Conservation (phyloP, 2,329 filamentous ascomycete species). For the Alternaria infectoria region DNA sequence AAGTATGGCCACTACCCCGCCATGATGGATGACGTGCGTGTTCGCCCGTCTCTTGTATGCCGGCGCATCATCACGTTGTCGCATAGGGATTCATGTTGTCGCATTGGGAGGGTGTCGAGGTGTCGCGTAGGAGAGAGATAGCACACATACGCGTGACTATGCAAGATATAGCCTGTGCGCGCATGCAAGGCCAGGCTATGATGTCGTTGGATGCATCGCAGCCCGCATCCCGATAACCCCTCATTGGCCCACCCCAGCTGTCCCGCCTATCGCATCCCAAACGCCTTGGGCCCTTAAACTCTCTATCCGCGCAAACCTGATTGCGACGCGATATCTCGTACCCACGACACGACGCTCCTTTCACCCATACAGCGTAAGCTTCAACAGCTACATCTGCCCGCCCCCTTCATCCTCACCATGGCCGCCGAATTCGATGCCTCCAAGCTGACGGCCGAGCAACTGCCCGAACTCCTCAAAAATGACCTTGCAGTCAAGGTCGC, state of each 20-base stretch:
- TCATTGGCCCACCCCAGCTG: conserved; percentile 43
- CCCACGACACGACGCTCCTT: background rate
- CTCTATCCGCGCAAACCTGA: conserved; percentile 13
- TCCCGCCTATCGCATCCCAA: conserved; percentile 11
- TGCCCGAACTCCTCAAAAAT: conserved; percentile 70
- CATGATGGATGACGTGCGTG: conserved; percentile 19
- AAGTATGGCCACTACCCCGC: conserved; percentile 22
- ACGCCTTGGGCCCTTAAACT: conserved; percentile 4
- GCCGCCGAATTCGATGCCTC: conserved; percentile 23
- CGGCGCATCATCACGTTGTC: conserved; percentile 23
- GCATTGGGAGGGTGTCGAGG: conserved; percentile 5
- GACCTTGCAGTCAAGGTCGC: conserved; percentile 87
- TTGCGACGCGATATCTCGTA: background rate
- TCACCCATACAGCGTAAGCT: background rate
- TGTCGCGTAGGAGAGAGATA: conserved; percentile 8
- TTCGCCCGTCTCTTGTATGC: conserved; percentile 1
- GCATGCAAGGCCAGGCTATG: conserved; percentile 13
- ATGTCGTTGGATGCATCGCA: conserved; percentile 19
- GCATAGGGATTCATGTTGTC: conserved; percentile 15
- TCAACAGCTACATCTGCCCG: background rate
- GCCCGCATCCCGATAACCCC: conserved; percentile 13
- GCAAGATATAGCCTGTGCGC: conserved; percentile 16
- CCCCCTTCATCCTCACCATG: conserved; percentile 13
- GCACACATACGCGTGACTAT: conserved; percentile 3
- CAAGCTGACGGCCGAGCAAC: conserved; percentile 66